Conservation (phyloP, 2,329 filamentous ascomycete species). For the Helotiales sp. region DNA sequence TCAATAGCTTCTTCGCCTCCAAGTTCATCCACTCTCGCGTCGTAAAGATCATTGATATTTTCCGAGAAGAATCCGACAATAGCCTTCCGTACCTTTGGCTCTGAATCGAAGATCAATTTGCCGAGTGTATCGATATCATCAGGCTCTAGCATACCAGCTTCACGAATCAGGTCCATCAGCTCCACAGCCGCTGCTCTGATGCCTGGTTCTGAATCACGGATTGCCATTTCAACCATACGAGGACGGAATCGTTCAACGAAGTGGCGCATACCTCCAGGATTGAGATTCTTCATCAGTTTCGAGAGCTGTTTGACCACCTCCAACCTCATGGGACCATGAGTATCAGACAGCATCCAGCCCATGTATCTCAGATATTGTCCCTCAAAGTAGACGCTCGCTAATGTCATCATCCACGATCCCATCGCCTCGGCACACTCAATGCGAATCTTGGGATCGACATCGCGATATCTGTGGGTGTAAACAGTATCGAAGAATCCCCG, state of each 20-base stretch:
- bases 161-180: slow-evolving; percentile 80
- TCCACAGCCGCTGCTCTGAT: slow-evolving; percentile 83
- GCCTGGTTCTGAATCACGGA: slow-evolving; percentile 77
- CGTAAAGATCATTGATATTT: slow-evolving; percentile 81
- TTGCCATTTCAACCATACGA: slow-evolving; percentile 90
- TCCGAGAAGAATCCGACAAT: slow-evolving; percentile 90
- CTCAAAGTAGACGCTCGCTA: slow-evolving; percentile 89
- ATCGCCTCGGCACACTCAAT: slow-evolving; percentile 87
- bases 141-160: slow-evolving; percentile 86
- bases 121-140: slow-evolving; percentile 89
- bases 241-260: slow-evolving; percentile 92
- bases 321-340: slow-evolving; percentile 72
- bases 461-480: slow-evolving; percentile 94
- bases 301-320: slow-evolving; percentile 86
- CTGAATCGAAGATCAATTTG: slow-evolving; percentile 85
- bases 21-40: slow-evolving; percentile 80
- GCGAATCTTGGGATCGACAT: slow-evolving; percentile 87
- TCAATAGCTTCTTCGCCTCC: slow-evolving; percentile 78
- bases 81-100: slow-evolving; percentile 82
- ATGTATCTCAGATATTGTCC: slow-evolving; percentile 90
- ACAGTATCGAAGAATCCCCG: slow-evolving; percentile 90
- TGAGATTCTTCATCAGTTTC: slow-evolving; percentile 79
- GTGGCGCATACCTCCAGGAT: slow-evolving; percentile 76
- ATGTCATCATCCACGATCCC: slow-evolving; percentile 83
- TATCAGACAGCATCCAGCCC: slow-evolving; percentile 93